A percentile compares a stretch with the other conserved stretches of the same genome.
phyloP scores from a whole-genome alignment of 768 basidiomycete species.

The Boletus rex-veris region DNA sequence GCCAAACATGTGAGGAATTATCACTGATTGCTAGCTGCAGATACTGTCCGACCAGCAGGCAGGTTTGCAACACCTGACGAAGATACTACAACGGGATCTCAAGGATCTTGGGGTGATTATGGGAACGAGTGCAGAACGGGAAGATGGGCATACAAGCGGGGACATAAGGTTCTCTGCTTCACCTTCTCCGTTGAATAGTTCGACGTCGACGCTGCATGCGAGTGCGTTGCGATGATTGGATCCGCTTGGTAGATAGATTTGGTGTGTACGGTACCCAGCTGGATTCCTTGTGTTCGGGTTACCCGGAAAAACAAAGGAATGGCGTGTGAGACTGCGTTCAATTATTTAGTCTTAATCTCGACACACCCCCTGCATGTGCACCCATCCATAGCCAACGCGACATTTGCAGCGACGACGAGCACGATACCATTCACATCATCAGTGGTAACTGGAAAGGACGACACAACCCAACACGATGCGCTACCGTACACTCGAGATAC shows the following conservation, averaged over 20 bases:
- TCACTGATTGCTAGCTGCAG: conserved; percentile 33
- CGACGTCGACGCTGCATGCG: conserved; percentile 26
- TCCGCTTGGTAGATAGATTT: conserved; percentile 3
- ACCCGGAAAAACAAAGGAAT: conserved; percentile 9
- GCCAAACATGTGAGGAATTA: not conserved
- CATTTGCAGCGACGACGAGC: conserved; percentile 8
- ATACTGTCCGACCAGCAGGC: conserved; percentile 76
- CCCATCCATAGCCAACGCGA: conserved; percentile 4
- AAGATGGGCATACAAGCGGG: conserved; percentile 22
- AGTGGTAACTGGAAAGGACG: not conserved
- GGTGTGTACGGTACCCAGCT: not conserved
- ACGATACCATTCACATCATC: not conserved
- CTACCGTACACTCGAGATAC: conserved; percentile 86
- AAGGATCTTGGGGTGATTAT: conserved; percentile 66
- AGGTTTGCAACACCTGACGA: conserved; percentile 76
- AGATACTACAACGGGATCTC: conserved; percentile 60
- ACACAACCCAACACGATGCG: conserved; percentile 51
- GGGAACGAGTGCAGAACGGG: conserved; percentile 42
- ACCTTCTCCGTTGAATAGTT: conserved; percentile 19
- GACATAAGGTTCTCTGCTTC: conserved; percentile 20
- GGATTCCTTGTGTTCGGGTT: not conserved
- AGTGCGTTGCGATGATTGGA: conserved; percentile 22
- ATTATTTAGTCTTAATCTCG: conserved; percentile 10
- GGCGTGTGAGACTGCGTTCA: conserved; percentile 23
- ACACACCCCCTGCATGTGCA: conserved; percentile 2